A percentile compares a stretch with the other conserved stretches of the same genome.
Evolutionary conservation across 2,329 filamentous ascomycete genomes (phyloP).

Genomic region (Fusarium sp.): DNA sequence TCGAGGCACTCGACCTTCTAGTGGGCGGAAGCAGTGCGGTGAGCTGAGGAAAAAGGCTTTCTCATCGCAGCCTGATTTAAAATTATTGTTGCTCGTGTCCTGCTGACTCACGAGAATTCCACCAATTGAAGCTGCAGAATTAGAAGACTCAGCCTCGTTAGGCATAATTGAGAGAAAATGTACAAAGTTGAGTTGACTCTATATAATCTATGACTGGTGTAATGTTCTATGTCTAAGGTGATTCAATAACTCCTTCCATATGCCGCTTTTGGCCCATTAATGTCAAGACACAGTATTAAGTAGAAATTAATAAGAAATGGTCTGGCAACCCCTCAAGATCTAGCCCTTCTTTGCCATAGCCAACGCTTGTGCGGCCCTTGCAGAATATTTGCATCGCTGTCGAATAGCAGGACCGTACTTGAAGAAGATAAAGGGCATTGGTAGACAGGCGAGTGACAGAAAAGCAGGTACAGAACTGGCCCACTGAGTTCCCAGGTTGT

Average conservation of each 20-base stretch:
- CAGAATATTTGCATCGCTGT: conserved; percentile 37
- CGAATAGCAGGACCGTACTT: conserved; percentile 35
- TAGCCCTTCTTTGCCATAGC: conserved; percentile 7
- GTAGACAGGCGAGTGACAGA: conserved; percentile 34
- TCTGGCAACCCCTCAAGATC: fast-evolving
- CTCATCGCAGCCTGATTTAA: background rate
- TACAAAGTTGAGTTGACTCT: background rate
- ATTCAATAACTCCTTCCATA: background rate
- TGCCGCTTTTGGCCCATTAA: background rate
- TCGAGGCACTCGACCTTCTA: background rate
- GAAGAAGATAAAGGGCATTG: conserved; percentile 38
- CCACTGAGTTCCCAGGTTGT: conserved; percentile 39
- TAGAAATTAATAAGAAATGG: background rate
- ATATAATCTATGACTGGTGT: background rate
- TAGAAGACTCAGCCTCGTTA: fast-evolving
- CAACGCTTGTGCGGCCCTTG: conserved; percentile 27
- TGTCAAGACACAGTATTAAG: background rate
- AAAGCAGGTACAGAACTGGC: conserved; percentile 37
- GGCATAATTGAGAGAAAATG: background rate
- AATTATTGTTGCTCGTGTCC: background rate
- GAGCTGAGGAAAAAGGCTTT: background rate
- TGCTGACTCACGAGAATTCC: background rate
- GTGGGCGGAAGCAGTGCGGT: background rate
- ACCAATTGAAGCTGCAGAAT: background rate
- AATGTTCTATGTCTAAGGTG: background rate